A percentile compares a stretch with the other conserved stretches of the same genome.
phyloP scores from a whole-genome alignment of 371 early-diverging fungal genomes.

The Zopfochytrium polystomum region DNA sequence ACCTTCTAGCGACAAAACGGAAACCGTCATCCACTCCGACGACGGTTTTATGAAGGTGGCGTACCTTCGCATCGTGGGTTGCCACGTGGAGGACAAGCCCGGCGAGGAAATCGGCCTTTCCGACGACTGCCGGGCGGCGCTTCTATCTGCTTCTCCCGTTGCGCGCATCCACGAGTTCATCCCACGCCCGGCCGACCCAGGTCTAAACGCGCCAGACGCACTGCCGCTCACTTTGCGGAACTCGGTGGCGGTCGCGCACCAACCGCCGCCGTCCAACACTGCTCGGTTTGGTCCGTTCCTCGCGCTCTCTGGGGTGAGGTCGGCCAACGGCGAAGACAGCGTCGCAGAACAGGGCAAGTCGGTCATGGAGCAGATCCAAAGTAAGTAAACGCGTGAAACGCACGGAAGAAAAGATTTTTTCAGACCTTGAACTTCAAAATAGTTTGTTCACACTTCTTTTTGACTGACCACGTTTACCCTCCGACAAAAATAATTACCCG shows the following conservation, averaged over 20 bases:
- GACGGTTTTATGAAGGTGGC: constrained; percentile 83
- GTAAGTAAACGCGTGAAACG: no score
- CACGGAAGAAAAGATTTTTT: no score
- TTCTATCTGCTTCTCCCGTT: background rate
- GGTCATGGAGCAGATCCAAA: constrained; percentile 21
- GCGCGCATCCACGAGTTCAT: background rate
- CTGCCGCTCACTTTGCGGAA: background rate
- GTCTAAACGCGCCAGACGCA: background rate
- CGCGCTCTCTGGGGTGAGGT: constrained; percentile 2
- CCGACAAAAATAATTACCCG: no score
- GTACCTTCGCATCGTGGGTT: constrained; percentile 64
- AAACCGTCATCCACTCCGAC: constrained; percentile 72
- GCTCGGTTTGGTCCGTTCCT: constrained; percentile 2
- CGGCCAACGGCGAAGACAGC: background rate
- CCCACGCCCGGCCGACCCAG: background rate
- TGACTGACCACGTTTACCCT: no score
- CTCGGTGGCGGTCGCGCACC: background rate
- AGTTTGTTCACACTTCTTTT: no score
- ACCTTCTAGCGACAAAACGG: constrained; percentile 58
- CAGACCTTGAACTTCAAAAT: no score
- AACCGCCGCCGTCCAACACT: no score
- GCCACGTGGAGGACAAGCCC: constrained; percentile 33
- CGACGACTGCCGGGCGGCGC: background rate
- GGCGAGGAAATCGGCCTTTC: background rate
- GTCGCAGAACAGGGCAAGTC: constrained; percentile 14